Base-by-base conservation (phyloP, 352 stramenopile species). In the Pythium diclinum region DNA sequence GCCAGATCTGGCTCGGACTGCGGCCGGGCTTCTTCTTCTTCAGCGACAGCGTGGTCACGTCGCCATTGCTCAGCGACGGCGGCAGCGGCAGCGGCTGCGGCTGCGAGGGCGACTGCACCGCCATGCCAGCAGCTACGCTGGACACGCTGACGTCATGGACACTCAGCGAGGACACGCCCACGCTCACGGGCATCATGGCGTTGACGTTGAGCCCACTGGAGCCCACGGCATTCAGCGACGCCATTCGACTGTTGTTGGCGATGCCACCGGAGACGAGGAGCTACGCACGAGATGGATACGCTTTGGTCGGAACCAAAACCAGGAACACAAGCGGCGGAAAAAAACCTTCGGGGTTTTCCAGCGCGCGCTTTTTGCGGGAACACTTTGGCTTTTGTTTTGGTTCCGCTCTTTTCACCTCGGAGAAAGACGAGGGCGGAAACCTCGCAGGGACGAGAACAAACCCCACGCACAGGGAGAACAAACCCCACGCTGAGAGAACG, bases 171-270 rank as follows among this genome's bases (percentile, higher is more conserved):
- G 74, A 59, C 46, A 85, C 82, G 36, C 75, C 88, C 4, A 89
- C 89, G n/a, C 79, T 91, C 23, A 92, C 85, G 16, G 85, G 81
- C 3, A 90, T 78, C 67, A 94, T 83, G 2, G 78, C 88, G 65
- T 84, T 84, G 61, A 92, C 63, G 74, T 73, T 11, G 78, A 94
- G 67, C 25, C 46, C 56, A 16, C 9, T 34, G 13, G 62, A 14
- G 16, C 19, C 51, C 0, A 11, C 32, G 11, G 44, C 32, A 32
- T 42, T 59, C 16, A 68, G 36, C 3, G 63, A 56, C 14, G 63
- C 48, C 63, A 65, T 70, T 19, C n/a, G 6, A 7, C 48, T 17
- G 19, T 42, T 16, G 28, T 46, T 33, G 17, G 6, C 7, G 25
- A 25, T 8, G 17, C 23, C 34, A 23, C 25, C 28, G 19, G 17